These are phyloP conservation scores for Neolentinus lepideus DNA, from an alignment of 1,284 basidiomycete genomes.

Conservation along the genomic window DNA sequence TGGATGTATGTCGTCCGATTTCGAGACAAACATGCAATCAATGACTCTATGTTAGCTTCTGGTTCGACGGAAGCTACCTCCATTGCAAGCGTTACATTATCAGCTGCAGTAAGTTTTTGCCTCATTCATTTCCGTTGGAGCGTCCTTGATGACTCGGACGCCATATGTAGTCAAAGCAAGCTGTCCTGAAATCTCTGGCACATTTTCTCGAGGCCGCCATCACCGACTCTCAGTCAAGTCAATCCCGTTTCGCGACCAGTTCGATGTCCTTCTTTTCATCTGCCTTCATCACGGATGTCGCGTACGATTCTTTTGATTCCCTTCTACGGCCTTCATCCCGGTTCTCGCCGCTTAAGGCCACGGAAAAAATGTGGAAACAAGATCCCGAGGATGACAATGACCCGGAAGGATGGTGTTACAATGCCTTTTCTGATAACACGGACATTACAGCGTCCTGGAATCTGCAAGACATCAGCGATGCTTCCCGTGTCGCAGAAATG, in stretches of 20 bases:
- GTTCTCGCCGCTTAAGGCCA: conserved; percentile 1
- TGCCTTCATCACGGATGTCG: conserved; percentile 38
- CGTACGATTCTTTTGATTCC: conserved; percentile 41
- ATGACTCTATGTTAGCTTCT: conserved; percentile 9
- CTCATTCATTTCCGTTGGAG: conserved; percentile 4
- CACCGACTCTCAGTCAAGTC: conserved; percentile 13
- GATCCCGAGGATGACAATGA: conserved; percentile 14
- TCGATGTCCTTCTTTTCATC: conserved; percentile 46
- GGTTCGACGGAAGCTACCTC: conserved; percentile 49
- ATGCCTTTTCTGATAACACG: neutral
- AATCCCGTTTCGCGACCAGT: conserved; percentile 7
- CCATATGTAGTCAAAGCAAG: conserved; percentile 47
- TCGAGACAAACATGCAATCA: neutral
- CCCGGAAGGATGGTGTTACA: neutral
- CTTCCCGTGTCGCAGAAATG: neutral
- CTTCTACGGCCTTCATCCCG: conserved; percentile 21
- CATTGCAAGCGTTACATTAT: conserved; percentile 57
- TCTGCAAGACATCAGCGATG: neutral
- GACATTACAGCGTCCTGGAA: neutral
- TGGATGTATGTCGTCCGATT: conserved; percentile 31
- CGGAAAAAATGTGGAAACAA: conserved; percentile 5
- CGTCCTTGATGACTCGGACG: neutral
- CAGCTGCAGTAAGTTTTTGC: conserved; percentile 42
- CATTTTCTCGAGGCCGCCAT: conserved; percentile 46
- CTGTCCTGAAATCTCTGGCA: conserved; percentile 53